These are phyloP conservation scores for Penicillium nordicum DNA, from an alignment of 2,329 filamentous ascomycete genomes.

Conservation along the genomic window DNA sequence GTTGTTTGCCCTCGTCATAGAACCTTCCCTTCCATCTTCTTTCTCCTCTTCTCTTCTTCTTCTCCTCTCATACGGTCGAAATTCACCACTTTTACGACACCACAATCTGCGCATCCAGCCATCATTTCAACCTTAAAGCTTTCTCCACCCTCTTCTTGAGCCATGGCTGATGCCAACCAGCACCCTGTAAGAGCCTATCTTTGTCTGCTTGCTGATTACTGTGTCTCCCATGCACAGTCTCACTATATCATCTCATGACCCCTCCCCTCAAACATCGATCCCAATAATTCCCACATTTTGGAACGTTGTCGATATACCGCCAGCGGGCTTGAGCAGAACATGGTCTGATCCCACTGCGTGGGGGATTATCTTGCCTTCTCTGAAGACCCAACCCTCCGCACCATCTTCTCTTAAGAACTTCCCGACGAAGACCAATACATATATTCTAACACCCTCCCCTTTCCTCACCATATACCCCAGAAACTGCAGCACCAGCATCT, in stretches of 20 bases:
- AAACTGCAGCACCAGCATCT: too few species aligned
- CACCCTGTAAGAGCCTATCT: not conserved
- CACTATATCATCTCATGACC: not conserved
- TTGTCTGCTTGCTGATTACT: not conserved
- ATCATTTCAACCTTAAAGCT: not conserved
- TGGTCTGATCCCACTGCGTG: too few species aligned
- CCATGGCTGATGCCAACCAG: not conserved
- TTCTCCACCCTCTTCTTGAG: not conserved
- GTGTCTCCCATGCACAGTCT: not conserved
- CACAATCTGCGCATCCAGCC: not conserved
- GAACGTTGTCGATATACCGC: not conserved
- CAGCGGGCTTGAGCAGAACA: too few species aligned
- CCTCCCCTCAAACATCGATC: not conserved
- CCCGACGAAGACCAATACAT: not conserved
- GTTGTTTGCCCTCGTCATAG: not conserved
- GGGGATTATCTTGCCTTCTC: not conserved
- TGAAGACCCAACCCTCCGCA: not conserved
- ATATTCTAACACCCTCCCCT: not conserved
- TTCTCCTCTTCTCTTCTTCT: not conserved
- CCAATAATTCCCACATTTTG: not conserved
- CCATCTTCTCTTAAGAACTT: not conserved
- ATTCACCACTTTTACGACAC: not conserved
- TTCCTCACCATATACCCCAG: not conserved
- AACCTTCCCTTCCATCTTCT: too few species aligned
- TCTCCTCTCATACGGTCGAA: not conserved